phyloP scores from a whole-genome alignment of 1,284 basidiomycete species.

The Ceratobasidium sp. region DNA sequence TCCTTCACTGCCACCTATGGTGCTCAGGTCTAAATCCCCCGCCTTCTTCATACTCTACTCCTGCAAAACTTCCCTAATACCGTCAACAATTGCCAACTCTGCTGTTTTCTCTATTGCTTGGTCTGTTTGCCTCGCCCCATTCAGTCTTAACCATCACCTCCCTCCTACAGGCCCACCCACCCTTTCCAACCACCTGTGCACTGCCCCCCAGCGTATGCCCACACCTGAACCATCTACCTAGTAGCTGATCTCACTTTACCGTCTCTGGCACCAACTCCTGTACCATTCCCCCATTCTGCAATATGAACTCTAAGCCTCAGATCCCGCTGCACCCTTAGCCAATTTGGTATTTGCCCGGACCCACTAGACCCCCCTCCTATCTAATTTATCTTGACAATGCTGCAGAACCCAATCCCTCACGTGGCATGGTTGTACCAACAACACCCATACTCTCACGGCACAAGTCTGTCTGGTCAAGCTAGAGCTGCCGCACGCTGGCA shows the following conservation, averaged over 20 bases:
- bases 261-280: no score
- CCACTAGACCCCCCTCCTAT: no score
- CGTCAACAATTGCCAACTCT: background rate
- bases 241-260: background rate
- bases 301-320: no score
- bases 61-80: constrained; percentile 2
- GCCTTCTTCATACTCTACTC: constrained; percentile 5
- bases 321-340: no score
- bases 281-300: no score
- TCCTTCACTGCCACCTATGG: constrained; percentile 24
- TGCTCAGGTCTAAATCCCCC: constrained; percentile 19
- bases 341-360: no score
- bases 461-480: no score
- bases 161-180: background rate
- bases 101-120: background rate
- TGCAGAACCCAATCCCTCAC: no score
- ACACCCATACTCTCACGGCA: no score
- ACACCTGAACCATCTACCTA: constrained; percentile 9
- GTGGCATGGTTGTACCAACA: no score
- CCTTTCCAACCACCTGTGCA: background rate
- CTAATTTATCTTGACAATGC: no score
- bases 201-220: constrained; percentile 24
- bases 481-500: no score
- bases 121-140: background rate
- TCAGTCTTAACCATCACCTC: background rate